Base-by-base conservation (phyloP, 176 grass and related monocot species). In the Rhynchospora breviuscula region DNA sequence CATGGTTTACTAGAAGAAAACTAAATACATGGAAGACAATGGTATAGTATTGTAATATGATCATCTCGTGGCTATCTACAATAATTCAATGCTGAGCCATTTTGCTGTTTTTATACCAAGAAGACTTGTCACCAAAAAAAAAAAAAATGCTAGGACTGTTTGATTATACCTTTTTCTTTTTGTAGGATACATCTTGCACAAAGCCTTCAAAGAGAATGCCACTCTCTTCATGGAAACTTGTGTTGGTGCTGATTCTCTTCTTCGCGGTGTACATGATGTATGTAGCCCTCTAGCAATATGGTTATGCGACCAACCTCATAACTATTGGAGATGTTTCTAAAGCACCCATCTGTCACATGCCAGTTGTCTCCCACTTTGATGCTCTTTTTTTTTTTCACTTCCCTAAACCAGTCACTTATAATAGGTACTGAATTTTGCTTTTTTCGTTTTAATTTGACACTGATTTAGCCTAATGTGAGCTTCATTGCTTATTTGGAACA, bases 181-280 rank as follows among this genome's bases (percentile, higher is more conserved):
- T 87, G 54, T 87, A 96, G 93, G 97, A 92, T 58, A 65, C 40
- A 15, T 13, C 59, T 8, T 63, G 19, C 81, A 77, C 84, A 56
- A 99, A 93, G 78, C 49, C 89, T 22, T 12, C 86, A 7, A 93
- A 91, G 88, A 89, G 87, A 82, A 93, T 91, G 52, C 97, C 89
- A 5, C 91, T 92, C 2, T 58, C 83, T 2, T 92, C 82, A 78
- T 89, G 83, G 97, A 85, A 91, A 64, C 89, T 89, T 59, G 83
- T 99, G 33, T 9, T 99, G 85, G 78, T 88, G 21, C 54, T 99
- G 78, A 82, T 89, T 29, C 85, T 90, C 84, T 85, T 96, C 12
- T 90, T 93, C 2, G 85, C 88, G 0, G 63, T 96, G 23, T 99
- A 91, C 82, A 99, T 99, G 88, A 90, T 77, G 63, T 93, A 87